phyloP scores from a whole-genome alignment of 345 rosid species.

The Luvunga scandens region DNA sequence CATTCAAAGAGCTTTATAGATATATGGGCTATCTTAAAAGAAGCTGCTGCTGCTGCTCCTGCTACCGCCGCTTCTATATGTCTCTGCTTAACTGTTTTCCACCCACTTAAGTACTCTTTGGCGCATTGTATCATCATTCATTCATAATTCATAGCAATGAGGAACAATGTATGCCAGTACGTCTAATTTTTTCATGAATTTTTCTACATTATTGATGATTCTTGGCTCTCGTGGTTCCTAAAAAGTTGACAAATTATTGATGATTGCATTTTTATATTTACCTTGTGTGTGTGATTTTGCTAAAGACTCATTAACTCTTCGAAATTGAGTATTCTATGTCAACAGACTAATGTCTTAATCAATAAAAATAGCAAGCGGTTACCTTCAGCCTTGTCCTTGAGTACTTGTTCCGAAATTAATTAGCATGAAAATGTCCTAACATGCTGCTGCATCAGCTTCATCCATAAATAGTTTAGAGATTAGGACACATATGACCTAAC shows the following conservation, averaged over 20 bases:
- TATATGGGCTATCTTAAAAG: slow-evolving; percentile 4
- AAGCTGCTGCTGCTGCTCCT: not conserved
- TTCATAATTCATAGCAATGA: not conserved
- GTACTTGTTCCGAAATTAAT: not conserved
- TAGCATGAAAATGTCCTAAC: not conserved
- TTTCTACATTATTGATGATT: too few relatives aligned
- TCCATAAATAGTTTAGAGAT: not conserved
- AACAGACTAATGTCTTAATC: not conserved
- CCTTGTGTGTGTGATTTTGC: too few relatives aligned
- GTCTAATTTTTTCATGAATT: too few relatives aligned
- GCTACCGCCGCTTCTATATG: not conserved
- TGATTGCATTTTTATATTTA: too few relatives aligned
- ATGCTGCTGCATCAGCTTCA: not conserved
- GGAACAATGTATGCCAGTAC: too few relatives aligned
- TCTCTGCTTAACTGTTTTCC: slow-evolving; percentile 5
- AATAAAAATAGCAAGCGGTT: not conserved
- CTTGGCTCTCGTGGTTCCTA: too few relatives aligned
- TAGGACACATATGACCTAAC: too few relatives aligned
- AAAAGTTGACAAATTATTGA: too few relatives aligned
- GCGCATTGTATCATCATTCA: not conserved
- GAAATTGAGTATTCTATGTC: too few relatives aligned
- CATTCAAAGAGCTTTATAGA: slow-evolving; percentile 14
- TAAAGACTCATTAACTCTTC: too few relatives aligned
- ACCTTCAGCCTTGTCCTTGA: not conserved
- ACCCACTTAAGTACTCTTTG: not conserved